Evolutionary conservation across 2,329 filamentous ascomycete genomes (phyloP).

Genomic region (Paecilomyces formosus): DNA sequence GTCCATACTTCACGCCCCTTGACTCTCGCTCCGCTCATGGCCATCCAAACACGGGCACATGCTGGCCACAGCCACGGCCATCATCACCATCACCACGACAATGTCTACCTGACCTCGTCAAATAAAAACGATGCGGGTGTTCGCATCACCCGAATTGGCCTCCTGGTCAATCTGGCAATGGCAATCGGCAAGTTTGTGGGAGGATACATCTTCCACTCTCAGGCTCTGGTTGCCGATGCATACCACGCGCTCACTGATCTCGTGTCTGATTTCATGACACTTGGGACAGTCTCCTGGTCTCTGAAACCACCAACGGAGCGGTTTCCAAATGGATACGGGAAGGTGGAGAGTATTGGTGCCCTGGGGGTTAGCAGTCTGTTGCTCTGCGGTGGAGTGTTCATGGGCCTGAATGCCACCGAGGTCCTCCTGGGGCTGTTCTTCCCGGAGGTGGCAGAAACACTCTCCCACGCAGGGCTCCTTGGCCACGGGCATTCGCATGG

Average conservation of each 20-base stretch:
- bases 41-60: constrained; percentile 43
- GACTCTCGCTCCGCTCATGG: constrained; percentile 22
- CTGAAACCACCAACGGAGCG: constrained; percentile 72
- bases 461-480: constrained; percentile 30
- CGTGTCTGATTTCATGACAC: constrained; percentile 86
- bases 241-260: constrained; percentile 94
- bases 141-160: constrained; percentile 81
- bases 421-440: constrained; percentile 67
- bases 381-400: constrained; percentile 80
- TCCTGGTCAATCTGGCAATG: constrained; percentile 89
- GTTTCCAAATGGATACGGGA: constrained; percentile 90
- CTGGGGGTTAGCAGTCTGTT: constrained; percentile 89
- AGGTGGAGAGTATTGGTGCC: constrained; percentile 93
- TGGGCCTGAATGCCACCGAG: constrained; percentile 71
- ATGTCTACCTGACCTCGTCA: constrained; percentile 68
- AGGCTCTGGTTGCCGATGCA: constrained; percentile 85
- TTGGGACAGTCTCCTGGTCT: constrained; percentile 91
- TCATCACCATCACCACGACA: constrained; percentile 75
- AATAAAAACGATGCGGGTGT: constrained; percentile 91
- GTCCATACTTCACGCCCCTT: constrained; percentile 15
- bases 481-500: constrained; percentile 52
- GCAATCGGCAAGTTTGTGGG: constrained; percentile 87
- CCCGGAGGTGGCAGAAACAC: constrained; percentile 53
- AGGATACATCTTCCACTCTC: constrained; percentile 90
- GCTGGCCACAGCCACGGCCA: constrained; percentile 52